Evolutionary conservation across 2,329 filamentous ascomycete genomes (phyloP).

Genomic region (Emericellopsis cladophorae): DNA sequence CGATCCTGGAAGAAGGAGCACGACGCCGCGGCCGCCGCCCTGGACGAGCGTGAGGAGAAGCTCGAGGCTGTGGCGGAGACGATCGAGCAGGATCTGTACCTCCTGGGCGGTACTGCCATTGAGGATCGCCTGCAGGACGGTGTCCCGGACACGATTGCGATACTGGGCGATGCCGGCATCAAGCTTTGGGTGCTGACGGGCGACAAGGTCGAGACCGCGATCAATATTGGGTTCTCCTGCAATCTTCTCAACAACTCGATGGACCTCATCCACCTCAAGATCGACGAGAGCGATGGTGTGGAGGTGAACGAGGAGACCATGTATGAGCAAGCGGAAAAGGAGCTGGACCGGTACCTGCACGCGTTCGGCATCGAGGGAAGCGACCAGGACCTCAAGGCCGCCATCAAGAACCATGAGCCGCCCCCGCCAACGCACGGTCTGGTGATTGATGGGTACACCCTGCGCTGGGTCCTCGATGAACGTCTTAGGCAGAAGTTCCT

Average conservation of each 20-base stretch:
- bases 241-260: constrained; percentile 96
- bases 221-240: constrained; percentile 99
- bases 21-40: constrained; percentile 71
- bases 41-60: constrained; percentile 84
- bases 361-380: constrained; percentile 71
- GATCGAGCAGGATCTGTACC: constrained; percentile 79
- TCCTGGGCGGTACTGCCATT: constrained; percentile 90
- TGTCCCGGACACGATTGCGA: constrained; percentile 86
- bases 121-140: constrained; percentile 95
- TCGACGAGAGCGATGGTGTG: constrained; percentile 57
- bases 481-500: constrained; percentile 82
- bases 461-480: constrained; percentile 78
- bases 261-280: constrained; percentile 85
- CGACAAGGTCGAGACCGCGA: constrained; percentile 97
- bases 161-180: constrained; percentile 87
- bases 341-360: constrained; percentile 62
- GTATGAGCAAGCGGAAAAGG: constrained; percentile 47
- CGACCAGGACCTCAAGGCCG: constrained; percentile 70
- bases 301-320: constrained; percentile 32
- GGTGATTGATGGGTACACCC: constrained; percentile 87
- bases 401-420: constrained; percentile 72
- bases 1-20: constrained; percentile 74
- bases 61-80: constrained; percentile 78
- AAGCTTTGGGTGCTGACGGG: constrained; percentile 98
- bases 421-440: constrained; percentile 82